Evolutionary conservation across 352 stramenopile species (phyloP).

Genomic region (Achlya hypogyna): DNA sequence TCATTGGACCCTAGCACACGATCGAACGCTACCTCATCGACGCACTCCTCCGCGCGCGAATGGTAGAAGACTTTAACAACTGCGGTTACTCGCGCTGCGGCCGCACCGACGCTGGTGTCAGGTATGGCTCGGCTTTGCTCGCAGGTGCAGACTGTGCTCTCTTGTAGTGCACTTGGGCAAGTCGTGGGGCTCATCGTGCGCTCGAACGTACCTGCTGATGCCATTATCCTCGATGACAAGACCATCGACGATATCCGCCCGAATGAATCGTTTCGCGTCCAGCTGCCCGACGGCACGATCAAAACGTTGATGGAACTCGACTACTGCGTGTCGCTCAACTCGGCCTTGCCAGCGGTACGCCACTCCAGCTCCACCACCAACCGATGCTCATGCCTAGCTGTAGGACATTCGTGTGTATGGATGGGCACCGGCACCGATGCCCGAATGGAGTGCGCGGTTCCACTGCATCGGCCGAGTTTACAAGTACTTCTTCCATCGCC

Average conservation of each 20-base stretch:
- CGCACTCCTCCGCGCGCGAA: conserved; percentile 85
- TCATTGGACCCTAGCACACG: conserved; percentile 44
- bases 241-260: conserved; percentile 61
- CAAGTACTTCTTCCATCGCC: conserved; percentile 94
- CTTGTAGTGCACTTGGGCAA: conserved; percentile 55
- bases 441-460: conserved; percentile 94
- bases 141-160: background rate
- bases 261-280: conserved; percentile 51
- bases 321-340: conserved; percentile 95
- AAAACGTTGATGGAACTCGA: conserved; percentile 88
- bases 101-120: conserved; percentile 95
- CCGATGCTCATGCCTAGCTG: background rate
- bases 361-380: no score
- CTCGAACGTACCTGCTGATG: conserved; percentile 60
- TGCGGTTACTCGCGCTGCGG: conserved; percentile 93
- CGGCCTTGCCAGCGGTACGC: conserved; percentile 83
- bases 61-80: conserved; percentile 81
- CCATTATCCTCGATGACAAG: conserved; percentile 44
- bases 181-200: conserved; percentile 61
- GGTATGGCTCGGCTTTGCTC: conserved; percentile 19
- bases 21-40: conserved; percentile 91
- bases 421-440: conserved; percentile 62
- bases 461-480: conserved; percentile 91
- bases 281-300: conserved; percentile 43
- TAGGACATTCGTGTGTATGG: conserved; percentile 75